These are phyloP conservation scores for Rhamnella rubrinervis DNA, from an alignment of 331 rosid species.

Conservation along the genomic window DNA sequence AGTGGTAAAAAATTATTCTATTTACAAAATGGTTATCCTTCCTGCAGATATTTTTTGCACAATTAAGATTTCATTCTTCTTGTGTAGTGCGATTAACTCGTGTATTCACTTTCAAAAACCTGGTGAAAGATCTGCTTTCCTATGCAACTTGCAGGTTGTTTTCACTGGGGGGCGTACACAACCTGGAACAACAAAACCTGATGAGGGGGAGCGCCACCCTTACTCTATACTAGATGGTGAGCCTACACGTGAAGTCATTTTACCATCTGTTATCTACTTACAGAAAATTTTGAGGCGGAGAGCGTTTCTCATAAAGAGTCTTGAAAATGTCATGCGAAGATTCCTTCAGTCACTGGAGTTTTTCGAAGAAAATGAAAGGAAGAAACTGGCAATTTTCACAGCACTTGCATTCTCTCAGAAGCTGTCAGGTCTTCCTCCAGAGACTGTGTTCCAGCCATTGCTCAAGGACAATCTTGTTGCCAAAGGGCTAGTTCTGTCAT, in stretches of 20 bases:
- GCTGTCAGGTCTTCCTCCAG: slow-evolving; percentile 99
- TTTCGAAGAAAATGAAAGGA: slow-evolving; percentile 98
- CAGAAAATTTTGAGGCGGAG: slow-evolving; percentile 92
- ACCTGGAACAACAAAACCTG: slow-evolving; percentile 99
- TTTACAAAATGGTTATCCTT: too few species aligned
- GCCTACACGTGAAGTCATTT: slow-evolving; percentile 78
- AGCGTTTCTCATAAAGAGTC: slow-evolving; percentile 96
- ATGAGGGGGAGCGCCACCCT: slow-evolving; percentile 99
- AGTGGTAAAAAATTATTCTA: too few species aligned
- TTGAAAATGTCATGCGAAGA: slow-evolving; percentile 96
- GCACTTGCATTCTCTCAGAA: slow-evolving; percentile 99
- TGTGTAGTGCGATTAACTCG: background rate
- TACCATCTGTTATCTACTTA: slow-evolving; percentile 87
- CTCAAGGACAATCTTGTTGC: slow-evolving; percentile 99
- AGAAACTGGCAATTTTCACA: slow-evolving; percentile 96
- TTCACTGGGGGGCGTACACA: slow-evolving; percentile 99
- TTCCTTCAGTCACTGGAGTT: slow-evolving; percentile 97
- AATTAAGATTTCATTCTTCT: background rate
- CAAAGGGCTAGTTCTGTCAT: slow-evolving; percentile 94
- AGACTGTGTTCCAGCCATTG: slow-evolving; percentile 96
- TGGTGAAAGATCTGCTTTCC: background rate
- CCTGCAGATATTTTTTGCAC: background rate
- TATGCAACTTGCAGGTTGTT: slow-evolving; percentile 57
- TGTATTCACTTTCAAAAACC: background rate
- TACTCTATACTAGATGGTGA: slow-evolving; percentile 84